Percentiles rank a stretch among this genome's conserved stretches.
phyloP scores from a whole-genome alignment of 179 eudicot genomes.

The Beta corolliflora region DNA sequence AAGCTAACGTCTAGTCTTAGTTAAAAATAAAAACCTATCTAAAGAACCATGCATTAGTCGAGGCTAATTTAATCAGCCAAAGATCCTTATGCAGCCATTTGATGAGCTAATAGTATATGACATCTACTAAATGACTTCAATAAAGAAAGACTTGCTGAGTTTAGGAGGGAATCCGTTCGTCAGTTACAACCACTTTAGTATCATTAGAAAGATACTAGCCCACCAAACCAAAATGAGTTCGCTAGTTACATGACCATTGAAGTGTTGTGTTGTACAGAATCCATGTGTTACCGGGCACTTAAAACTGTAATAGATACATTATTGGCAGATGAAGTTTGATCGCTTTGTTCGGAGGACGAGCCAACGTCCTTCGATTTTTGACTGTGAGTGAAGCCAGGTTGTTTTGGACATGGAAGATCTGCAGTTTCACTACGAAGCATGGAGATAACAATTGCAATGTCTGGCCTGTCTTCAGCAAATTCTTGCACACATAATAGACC shows the following conservation, averaged over 20 bases:
- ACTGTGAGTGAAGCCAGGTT: slow-evolving; percentile 8
- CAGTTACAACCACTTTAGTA: too few species aligned
- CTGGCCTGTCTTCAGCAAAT: slow-evolving; percentile 9
- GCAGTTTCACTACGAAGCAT: neutral
- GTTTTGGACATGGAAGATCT: slow-evolving; percentile 9
- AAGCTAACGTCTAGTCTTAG: too few species aligned
- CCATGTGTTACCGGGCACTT: slow-evolving; percentile 2
- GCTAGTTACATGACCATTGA: slow-evolving; percentile 1
- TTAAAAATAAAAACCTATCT: too few species aligned
- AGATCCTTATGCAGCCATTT: too few species aligned
- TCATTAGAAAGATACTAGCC: neutral
- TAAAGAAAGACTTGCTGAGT: too few species aligned
- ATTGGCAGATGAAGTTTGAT: neutral
- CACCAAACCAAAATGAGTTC: neutral
- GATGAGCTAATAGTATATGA: too few species aligned
- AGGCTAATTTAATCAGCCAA: too few species aligned
- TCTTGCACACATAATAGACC: slow-evolving; percentile 16
- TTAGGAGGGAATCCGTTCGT: too few species aligned
- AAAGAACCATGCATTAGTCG: too few species aligned
- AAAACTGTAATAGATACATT: neutral
- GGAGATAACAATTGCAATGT: slow-evolving; percentile 1
- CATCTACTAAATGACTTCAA: too few species aligned
- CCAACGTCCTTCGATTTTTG: neutral
- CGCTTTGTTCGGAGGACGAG: neutral
- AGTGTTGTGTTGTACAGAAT: neutral